These are phyloP conservation scores for Apiotrichum veenhuisii DNA, from an alignment of 1,284 basidiomycete genomes.

Conservation along the genomic window DNA sequence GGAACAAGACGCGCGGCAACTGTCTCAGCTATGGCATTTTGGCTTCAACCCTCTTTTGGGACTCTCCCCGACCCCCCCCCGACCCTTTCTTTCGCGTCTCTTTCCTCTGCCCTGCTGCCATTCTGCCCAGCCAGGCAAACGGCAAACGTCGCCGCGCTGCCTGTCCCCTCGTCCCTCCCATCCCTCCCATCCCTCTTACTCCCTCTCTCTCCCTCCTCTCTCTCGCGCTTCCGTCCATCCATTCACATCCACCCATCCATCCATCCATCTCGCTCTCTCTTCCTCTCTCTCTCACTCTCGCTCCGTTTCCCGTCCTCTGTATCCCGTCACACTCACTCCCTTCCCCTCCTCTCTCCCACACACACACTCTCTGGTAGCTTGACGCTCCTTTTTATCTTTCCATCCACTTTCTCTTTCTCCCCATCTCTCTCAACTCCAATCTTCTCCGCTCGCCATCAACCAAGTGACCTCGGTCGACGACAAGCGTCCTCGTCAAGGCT, in stretches of 20 bases:
- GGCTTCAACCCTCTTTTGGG: too few relatives aligned
- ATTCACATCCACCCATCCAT: too few relatives aligned
- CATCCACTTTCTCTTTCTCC: neutral
- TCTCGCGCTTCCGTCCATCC: too few relatives aligned
- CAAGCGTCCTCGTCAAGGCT: neutral
- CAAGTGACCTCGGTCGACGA: slow-evolving; percentile 4
- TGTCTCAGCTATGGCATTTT: too few relatives aligned
- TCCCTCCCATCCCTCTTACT: too few relatives aligned
- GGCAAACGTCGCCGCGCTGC: too few relatives aligned
- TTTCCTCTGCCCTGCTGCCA: too few relatives aligned
- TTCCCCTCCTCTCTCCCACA: neutral
- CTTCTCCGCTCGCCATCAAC: neutral
- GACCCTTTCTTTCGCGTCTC: too few relatives aligned
- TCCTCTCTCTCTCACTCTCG: neutral
- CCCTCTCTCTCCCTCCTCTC: neutral
- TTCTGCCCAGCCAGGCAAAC: too few relatives aligned
- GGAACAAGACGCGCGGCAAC: too few relatives aligned
- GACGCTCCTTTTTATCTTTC: neutral
- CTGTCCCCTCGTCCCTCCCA: too few relatives aligned
- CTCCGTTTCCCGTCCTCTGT: neutral
- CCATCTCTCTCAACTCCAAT: neutral
- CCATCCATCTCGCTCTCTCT: slow-evolving; percentile 2
- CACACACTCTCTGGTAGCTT: neutral
- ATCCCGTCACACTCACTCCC: neutral
- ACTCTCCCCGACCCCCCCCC: too few relatives aligned